phyloP scores from a whole-genome alignment of 768 basidiomycete species.

The Phylloporus sp. region DNA sequence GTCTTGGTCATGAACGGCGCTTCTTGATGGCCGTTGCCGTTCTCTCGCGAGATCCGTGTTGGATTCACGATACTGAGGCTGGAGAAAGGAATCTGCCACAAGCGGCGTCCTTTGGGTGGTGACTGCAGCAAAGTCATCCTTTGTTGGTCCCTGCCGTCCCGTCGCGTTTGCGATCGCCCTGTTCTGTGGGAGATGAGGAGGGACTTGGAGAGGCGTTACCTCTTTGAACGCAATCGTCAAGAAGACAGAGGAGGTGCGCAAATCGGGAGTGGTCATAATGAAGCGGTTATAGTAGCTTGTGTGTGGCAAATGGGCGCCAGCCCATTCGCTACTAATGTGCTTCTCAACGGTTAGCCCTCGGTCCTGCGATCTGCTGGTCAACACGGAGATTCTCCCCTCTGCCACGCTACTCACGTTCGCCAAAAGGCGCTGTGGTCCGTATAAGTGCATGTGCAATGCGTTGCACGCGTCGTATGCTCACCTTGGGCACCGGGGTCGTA shows the following conservation, averaged over 20 bases:
- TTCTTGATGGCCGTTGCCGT: slow-evolving; percentile 33
- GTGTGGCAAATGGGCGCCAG: slow-evolving; percentile 7
- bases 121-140: slow-evolving; percentile 47
- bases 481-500: slow-evolving; percentile 26
- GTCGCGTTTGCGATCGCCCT: slow-evolving; percentile 42
- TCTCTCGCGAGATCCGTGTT: slow-evolving; percentile 29
- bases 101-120: slow-evolving; percentile 44
- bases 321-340: slow-evolving; percentile 10
- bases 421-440: slow-evolving; percentile 22
- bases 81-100: slow-evolving; percentile 41
- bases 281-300: slow-evolving; percentile 21
- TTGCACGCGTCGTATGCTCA: slow-evolving; percentile 20
- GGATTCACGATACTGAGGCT: slow-evolving; percentile 27
- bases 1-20: slow-evolving; percentile 34
- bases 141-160: slow-evolving; percentile 49
- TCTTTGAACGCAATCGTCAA: slow-evolving; percentile 53
- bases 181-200: slow-evolving; percentile 49
- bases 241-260: slow-evolving; percentile 45
- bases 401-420: slow-evolving; percentile 26
- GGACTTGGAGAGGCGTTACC: slow-evolving; percentile 39
- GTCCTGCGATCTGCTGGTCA: slow-evolving; percentile 20
- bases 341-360: slow-evolving; percentile 7
- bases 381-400: slow-evolving; percentile 15
- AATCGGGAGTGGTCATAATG: slow-evolving; percentile 32
- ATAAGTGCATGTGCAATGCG: slow-evolving; percentile 5